Evolutionary conservation across 2,329 filamentous ascomycete species (phyloP).

Genomic region (Ceratocystis cubensis): DNA sequence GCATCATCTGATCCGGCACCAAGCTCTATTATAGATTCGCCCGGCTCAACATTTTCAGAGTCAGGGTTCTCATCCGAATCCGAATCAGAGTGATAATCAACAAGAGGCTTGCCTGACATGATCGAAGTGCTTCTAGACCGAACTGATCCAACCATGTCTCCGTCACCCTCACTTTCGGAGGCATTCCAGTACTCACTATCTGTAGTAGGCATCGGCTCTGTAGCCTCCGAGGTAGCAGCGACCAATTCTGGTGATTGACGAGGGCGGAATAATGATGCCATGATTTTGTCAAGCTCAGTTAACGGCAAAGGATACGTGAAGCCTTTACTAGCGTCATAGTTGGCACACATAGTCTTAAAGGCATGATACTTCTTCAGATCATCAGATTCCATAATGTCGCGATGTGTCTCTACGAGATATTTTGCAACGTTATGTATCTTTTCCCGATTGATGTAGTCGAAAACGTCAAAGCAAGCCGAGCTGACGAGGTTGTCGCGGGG

Average conservation of each 20-base stretch:
- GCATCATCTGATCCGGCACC: neutral
- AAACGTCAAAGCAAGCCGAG: constrained; percentile 86
- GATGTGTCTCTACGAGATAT: constrained; percentile 73
- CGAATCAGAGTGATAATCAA: constrained; percentile 88
- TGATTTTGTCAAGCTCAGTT: constrained; percentile 15
- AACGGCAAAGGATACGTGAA: constrained; percentile 34
- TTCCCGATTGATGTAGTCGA: constrained; percentile 78
- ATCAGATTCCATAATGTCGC: constrained; percentile 64
- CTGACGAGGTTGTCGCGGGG: constrained; percentile 86
- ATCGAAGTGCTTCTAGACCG: constrained; percentile 30
- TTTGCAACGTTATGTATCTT: constrained; percentile 68
- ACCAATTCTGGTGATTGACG: constrained; percentile 16
- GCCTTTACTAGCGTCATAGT: constrained; percentile 67
- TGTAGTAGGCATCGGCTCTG: constrained; percentile 7
- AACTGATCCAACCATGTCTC: constrained; percentile 7
- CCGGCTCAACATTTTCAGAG: constrained; percentile 32
- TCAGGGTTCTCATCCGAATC: constrained; percentile 51
- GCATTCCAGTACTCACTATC: constrained; percentile 83
- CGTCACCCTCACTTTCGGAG: constrained; percentile 48
- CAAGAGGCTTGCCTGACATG: constrained; percentile 56
- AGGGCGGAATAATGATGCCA: constrained; percentile 12
- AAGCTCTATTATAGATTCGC: neutral
- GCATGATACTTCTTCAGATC: constrained; percentile 53
- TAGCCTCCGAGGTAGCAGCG: neutral
- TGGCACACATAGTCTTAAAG: constrained; percentile 61